phyloP scores from a whole-genome alignment of 2,329 filamentous ascomycete species.

The Botrytis byssoidea region DNA sequence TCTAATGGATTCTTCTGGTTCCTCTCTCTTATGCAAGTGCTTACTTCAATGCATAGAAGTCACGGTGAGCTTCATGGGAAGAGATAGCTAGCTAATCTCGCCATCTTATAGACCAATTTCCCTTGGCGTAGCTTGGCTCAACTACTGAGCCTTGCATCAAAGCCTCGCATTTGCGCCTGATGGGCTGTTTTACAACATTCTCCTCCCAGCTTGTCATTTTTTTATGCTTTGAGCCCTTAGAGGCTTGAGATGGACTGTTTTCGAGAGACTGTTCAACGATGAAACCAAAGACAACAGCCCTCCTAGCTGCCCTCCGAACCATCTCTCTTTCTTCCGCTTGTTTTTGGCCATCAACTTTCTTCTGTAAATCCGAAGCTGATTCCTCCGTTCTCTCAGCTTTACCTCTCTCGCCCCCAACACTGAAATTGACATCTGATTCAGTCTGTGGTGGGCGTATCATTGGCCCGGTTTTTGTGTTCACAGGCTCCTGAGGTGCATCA shows the following conservation, averaged over 20 bases:
- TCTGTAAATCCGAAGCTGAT: constrained; percentile 50
- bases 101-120: constrained; percentile 22
- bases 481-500: not conserved
- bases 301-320: constrained; percentile 26
- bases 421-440: constrained; percentile 48
- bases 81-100: constrained; percentile 3
- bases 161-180: constrained; percentile 17
- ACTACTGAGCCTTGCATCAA: constrained; percentile 20
- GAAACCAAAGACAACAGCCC: constrained; percentile 29
- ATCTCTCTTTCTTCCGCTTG: constrained; percentile 27
- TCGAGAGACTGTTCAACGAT: not conserved
- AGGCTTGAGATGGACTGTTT: not conserved
- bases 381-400: constrained; percentile 52
- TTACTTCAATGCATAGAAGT: not conserved
- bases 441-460: constrained; percentile 22
- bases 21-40: not conserved
- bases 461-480: constrained; percentile 5
- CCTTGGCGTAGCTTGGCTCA: constrained; percentile 20
- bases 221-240: constrained; percentile 12
- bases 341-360: constrained; percentile 40
- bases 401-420: constrained; percentile 55
- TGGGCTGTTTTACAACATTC: not conserved
- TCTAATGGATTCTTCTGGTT: not conserved
- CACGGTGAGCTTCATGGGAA: not conserved
- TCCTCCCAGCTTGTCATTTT: constrained; percentile 10